Base-by-base conservation (phyloP, 192 early-diverging fungal genomes). In the Coemansia reversa region DNA sequence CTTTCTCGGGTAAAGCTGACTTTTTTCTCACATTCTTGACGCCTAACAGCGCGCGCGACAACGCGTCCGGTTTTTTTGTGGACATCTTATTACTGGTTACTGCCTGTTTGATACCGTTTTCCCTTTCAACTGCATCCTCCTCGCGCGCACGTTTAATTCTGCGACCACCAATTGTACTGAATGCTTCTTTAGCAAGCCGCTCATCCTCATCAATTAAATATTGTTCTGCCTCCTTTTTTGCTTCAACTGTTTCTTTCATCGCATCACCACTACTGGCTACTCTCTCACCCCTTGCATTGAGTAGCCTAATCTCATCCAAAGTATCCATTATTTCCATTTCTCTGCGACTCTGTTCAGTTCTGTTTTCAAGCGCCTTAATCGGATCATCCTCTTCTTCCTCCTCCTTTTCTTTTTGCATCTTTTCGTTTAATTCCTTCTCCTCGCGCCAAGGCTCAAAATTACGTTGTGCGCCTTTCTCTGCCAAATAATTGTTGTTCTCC, bases 251-350 rank as follows among this genome's bases (percentile, higher is more conserved):
- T 49, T 48, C 55, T 62, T 65, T 9, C 35, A 61, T 19, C 72
- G 69, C 35, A 89, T 70, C 4, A 66, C 55, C 6, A 88, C 85
- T 22, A 94, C 61, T 74, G 60, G 87, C 87, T 11, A 94, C 82
- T 14, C 94, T 75, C 62, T 97, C 97, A 24, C 79, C 88, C 23
- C 82, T 69, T 0, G 96, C 94, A 66, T 97, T 99, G 55, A 85
- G 75, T 24, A 93, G 91, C 7, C 93, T 81, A 39, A 99, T 91
- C 69, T 99, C 96, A 63, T 98, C 97, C 64, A 99, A 65, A 0
- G 92, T 93, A 72, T 99, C 96, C 64, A 99, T 80, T 56, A 96
- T 92, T 56, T 99, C 97, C 94, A 99, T 97, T 61, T 99, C 97
- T 9, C 93, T 70, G 58, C 96, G 94, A 2, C 93, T 93, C 63